Conservation (phyloP, 1,139 yeast genomes). For the Geotrichum siamense region DNA sequence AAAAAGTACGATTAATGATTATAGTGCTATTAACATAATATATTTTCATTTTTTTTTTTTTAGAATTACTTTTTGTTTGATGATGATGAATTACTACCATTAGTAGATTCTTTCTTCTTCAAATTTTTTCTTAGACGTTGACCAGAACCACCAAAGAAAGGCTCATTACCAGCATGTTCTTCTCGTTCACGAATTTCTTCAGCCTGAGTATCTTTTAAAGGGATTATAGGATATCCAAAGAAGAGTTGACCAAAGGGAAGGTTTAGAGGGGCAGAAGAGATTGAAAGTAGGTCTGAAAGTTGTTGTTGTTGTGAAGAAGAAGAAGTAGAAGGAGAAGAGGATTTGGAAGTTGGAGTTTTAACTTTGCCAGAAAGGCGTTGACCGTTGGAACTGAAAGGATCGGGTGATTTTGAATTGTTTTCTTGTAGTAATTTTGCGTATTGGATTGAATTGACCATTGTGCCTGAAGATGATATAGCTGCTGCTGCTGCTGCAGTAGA, state of each 20-base stretch:
- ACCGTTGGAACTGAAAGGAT: constrained; percentile 56
- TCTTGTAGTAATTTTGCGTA: constrained; percentile 45
- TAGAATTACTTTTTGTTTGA: no score
- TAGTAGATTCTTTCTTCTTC: constrained; percentile 69
- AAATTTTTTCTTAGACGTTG: constrained; percentile 46
- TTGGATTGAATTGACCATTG: constrained; percentile 74
- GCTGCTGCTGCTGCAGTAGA: constrained; percentile 10
- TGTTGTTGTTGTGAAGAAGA: not conserved
- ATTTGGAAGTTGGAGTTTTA: not conserved
- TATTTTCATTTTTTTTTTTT: no score
- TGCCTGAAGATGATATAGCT: constrained; percentile 42
- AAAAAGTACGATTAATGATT: no score
- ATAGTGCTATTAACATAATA: no score
- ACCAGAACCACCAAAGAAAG: constrained; percentile 20
- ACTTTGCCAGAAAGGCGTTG: constrained; percentile 53
- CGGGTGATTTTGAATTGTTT: constrained; percentile 16
- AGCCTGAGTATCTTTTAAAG: constrained; percentile 50
- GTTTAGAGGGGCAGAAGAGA: constrained; percentile 62
- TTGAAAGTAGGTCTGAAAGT: constrained; percentile 26
- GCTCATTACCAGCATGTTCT: constrained; percentile 21
- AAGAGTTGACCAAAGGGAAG: constrained; percentile 83
- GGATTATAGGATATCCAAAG: constrained; percentile 84
- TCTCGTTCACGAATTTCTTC: constrained; percentile 36
- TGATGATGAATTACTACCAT: no score
- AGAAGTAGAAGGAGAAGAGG: not conserved